Base-by-base conservation (phyloP, 257 asterid species). In the Penstemon davidsonii region DNA sequence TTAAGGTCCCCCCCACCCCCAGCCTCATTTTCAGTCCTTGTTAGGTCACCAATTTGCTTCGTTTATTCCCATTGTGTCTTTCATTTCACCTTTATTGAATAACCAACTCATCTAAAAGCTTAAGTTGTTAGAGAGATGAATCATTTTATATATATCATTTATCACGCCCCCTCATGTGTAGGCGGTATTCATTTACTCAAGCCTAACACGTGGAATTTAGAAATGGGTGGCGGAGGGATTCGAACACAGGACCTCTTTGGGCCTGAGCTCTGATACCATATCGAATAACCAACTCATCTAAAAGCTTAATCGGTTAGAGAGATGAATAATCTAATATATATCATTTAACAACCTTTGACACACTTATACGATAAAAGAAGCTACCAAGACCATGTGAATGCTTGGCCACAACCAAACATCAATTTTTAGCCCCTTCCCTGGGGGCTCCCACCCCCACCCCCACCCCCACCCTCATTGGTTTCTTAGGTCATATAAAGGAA, bases 331-430 rank as follows among this genome's bases (percentile, higher is more conserved):
- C n/a, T n/a, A n/a, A n/a, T n/a, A n/a, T n/a, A n/a, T n/a, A n/a
- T n/a, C n/a, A n/a, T n/a, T n/a, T n/a, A n/a, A n/a, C n/a, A n/a
- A 63, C 73, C 71, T 62, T 7, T 73, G 75, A 70, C 64, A 73
- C 81, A 82, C 74, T 71, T 74, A 47, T 64, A 78, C 76, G 60
- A 55, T 76, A 86, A 86, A 66, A 76, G 81, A 74, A 60, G 84
- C 80, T 76, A 72, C 80, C 76, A 78, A 46, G 67, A 62, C 85
- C 97, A 87, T 84, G 95, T 91, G 97, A 76, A 60, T 81, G 84
- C 84, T 78, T 85, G 87, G 86, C 84, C 90, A 79, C 88, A 81
- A 75, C 64, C 60, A 25, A 74, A 80, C 64, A 79, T 69, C 67
- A 68, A 68, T 25, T 52, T 62, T 52, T 69, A 60, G 69, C 60